These are phyloP conservation scores for Psidium friedrichsthalianum DNA, from an alignment of 345 rosid genomes.

Conservation along the genomic window DNA sequence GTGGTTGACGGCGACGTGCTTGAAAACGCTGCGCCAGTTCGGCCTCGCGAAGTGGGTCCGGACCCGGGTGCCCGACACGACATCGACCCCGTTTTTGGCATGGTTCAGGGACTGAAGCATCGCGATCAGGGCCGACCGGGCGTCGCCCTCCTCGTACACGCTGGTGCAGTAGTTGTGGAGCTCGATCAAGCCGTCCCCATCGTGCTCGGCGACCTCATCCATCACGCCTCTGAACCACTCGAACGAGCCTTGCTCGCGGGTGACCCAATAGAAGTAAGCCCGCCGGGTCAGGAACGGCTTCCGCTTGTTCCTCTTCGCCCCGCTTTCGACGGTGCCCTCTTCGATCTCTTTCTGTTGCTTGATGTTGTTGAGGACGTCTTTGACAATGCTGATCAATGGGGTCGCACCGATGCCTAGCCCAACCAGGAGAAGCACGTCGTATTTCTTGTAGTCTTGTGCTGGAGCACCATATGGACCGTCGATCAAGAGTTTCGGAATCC, in stretches of 20 bases:
- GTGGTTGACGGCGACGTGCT: slow-evolving; percentile 57
- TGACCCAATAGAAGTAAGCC: slow-evolving; percentile 82
- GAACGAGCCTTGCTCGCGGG: slow-evolving; percentile 74
- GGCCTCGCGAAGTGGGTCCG: slow-evolving; percentile 64
- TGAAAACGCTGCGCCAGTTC: slow-evolving; percentile 56
- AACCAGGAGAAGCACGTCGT: slow-evolving; percentile 65
- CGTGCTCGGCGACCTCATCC: slow-evolving; percentile 68
- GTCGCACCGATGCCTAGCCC: slow-evolving; percentile 86
- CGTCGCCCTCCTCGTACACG: slow-evolving; percentile 76
- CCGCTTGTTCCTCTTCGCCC: slow-evolving; percentile 6
- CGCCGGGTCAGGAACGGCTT: slow-evolving; percentile 42
- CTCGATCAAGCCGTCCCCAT: slow-evolving; percentile 46
- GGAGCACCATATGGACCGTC: slow-evolving; percentile 89
- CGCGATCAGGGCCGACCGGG: slow-evolving; percentile 67
- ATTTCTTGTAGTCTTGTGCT: slow-evolving; percentile 68
- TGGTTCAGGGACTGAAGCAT: slow-evolving; percentile 74
- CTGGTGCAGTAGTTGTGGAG: slow-evolving; percentile 68
- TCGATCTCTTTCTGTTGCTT: slow-evolving; percentile 43
- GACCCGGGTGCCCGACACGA: slow-evolving; percentile 55
- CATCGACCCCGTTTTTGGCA: slow-evolving; percentile 61
- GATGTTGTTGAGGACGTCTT: slow-evolving; percentile 70
- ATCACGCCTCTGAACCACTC: slow-evolving; percentile 72
- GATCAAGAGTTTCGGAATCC: slow-evolving; percentile 57
- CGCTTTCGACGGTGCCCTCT: slow-evolving; percentile 16
- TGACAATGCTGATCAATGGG: slow-evolving; percentile 67